Base-by-base conservation (phyloP, 352 stramenopile genomes). In the Blastocystis sp. region DNA sequence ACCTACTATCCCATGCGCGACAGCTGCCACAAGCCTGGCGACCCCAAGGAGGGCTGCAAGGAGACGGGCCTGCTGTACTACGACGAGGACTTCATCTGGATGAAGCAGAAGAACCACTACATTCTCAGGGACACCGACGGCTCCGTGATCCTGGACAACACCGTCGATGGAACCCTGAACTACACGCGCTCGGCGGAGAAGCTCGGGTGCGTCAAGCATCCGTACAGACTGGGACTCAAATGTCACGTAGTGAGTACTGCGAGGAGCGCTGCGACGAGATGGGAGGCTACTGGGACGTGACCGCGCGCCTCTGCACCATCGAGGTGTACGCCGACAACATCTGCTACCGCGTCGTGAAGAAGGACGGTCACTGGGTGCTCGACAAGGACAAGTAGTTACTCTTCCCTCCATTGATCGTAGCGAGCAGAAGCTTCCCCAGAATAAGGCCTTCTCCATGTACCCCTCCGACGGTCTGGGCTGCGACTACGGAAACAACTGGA, bases 401-500 rank as follows among this genome's bases (percentile, higher is more conserved):
- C 17, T 38, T 3, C 4, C 52, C 10, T n/a, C 57, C 4, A 34
- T 9, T 68, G 2, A 84, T 42, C 40, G 0, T 84, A 84, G 74
- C 43, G 24, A n/a, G 9, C 45, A 69, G 34, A 69, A 84, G 17
- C 74, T 84, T 21, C 74, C 74, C 21, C 2, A 66, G 52, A 84
- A 84, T 54, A 84, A 84, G 54, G 34, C 65, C 10, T 84, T 70
- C 61, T 59, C 4, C 34, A 57, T 84, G 17, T 57, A 68, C 0
- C 45, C 60, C 10, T 84, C 74, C 6, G 74, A 84, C 40, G 74
- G 74, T 24, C 45, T 84, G 10, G 74, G 74, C 38, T 84, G 74
- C 61, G 74, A 84, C 61, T 84, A 69, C 54, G 74, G 74, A 0
- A 84, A 84, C 54, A 84, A 84, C 74, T 84, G 74, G 74, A 84